These are phyloP conservation scores for Ustilago curta DNA, from an alignment of 1,284 basidiomycete species.

Conservation along the genomic window DNA sequence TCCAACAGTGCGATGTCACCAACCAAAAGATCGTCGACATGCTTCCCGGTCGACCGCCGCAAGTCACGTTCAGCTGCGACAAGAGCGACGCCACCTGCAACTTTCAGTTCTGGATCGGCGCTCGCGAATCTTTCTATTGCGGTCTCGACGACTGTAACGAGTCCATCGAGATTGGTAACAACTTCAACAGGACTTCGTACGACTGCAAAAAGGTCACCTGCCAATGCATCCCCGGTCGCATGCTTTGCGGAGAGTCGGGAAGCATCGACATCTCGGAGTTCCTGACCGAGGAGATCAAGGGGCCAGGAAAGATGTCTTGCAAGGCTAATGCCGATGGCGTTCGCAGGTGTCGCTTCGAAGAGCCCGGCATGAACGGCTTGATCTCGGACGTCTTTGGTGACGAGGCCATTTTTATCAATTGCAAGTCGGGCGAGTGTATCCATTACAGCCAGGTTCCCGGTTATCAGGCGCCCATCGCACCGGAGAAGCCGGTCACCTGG, in stretches of 20 bases:
- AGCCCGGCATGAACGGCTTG: conserved; percentile 94
- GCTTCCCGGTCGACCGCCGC: conserved; percentile 86
- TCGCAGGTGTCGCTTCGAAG: conserved; percentile 84
- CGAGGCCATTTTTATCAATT: conserved; percentile 85
- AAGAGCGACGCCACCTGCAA: conserved; percentile 52
- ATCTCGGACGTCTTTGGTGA: conserved; percentile 95
- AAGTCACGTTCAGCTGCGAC: conserved; percentile 83
- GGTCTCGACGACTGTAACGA: conserved; percentile 79
- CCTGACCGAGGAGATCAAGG: conserved; percentile 86
- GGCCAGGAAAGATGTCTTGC: conserved; percentile 89
- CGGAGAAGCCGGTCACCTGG: conserved; percentile 72
- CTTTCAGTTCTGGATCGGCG: conserved; percentile 86
- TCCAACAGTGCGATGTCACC: conserved; percentile 97
- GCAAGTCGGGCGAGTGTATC: conserved; percentile 90
- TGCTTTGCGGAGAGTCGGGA: conserved; percentile 94
- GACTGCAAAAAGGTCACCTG: conserved; percentile 80
- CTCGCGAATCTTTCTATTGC: conserved; percentile 95
- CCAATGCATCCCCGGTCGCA: conserved; percentile 88
- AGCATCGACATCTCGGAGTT: conserved; percentile 98
- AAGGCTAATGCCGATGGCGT: conserved; percentile 71
- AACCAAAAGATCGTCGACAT: conserved; percentile 88
- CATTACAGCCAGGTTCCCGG: conserved; percentile 94
- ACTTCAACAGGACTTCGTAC: conserved; percentile 69
- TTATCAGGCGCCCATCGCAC: conserved; percentile 43
- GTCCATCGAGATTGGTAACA: conserved; percentile 42